These are phyloP conservation scores for Handroanthus guayacan DNA, from an alignment of 257 asterid species.

Conservation along the genomic window DNA sequence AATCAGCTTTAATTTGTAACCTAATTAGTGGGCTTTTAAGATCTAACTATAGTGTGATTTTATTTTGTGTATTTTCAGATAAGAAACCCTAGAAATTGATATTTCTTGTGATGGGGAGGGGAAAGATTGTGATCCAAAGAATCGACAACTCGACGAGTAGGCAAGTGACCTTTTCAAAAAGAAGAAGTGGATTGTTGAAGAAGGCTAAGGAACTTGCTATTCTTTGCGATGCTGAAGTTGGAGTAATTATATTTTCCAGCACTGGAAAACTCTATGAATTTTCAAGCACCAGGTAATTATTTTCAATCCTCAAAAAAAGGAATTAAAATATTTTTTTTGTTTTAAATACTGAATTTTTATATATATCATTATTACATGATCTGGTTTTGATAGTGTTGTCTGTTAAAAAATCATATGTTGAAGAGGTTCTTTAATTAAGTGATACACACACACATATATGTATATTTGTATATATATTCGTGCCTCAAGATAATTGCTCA, in stretches of 20 bases:
- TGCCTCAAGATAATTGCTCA: not conserved
- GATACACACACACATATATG: no score
- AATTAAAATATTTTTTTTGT: no score
- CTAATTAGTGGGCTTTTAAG: no score
- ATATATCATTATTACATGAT: not conserved
- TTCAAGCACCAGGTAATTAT: slow-evolving; percentile 48
- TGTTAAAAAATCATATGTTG: not conserved
- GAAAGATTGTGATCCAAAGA: slow-evolving; percentile 58
- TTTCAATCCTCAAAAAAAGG: not conserved
- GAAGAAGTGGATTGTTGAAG: slow-evolving; percentile 60
- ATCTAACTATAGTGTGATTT: slow-evolving; percentile 33
- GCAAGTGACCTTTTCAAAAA: slow-evolving; percentile 64
- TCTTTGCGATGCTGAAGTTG: slow-evolving; percentile 68
- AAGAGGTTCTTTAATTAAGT: not conserved
- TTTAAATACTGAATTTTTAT: not conserved
- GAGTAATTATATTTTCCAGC: slow-evolving; percentile 56
- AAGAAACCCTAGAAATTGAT: slow-evolving; percentile 44
- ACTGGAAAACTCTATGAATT: slow-evolving; percentile 54
- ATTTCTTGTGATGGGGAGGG: slow-evolving; percentile 50
- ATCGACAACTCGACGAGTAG: slow-evolving; percentile 59
- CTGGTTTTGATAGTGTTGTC: not conserved
- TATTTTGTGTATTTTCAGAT: not conserved
- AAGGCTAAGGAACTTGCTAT: slow-evolving; percentile 62
- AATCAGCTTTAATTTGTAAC: not conserved
- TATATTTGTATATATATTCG: not conserved